A percentile compares a stretch with the other conserved stretches of the same genome.
Conservation (phyloP, 768 basidiomycete species). For the Leccinum subgranulosum region DNA sequence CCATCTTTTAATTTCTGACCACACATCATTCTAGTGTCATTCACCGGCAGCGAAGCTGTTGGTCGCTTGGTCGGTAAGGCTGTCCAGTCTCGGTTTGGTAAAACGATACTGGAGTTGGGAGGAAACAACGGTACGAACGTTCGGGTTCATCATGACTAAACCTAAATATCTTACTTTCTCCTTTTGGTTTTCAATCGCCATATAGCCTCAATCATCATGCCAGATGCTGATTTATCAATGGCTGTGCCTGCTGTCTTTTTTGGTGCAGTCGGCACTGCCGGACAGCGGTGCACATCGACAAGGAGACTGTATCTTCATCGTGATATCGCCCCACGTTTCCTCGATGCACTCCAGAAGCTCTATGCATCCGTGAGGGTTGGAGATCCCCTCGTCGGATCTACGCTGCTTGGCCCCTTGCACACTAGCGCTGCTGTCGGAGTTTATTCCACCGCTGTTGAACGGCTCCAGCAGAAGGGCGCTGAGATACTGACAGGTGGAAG, state of each 20-base stretch:
- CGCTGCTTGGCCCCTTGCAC: slow-evolving; percentile 87
- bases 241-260: slow-evolving; percentile 92
- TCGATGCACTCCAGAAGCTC: slow-evolving; percentile 66
- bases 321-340: slow-evolving; percentile 70
- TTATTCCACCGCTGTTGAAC: slow-evolving; percentile 60
- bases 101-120: slow-evolving; percentile 86
- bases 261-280: slow-evolving; percentile 83
- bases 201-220: slow-evolving; percentile 85
- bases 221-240: slow-evolving; percentile 88
- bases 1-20: slow-evolving; percentile 1
- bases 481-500: slow-evolving; percentile 75
- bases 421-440: slow-evolving; percentile 60
- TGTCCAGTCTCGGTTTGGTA: slow-evolving; percentile 87
- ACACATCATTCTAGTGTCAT: slow-evolving; percentile 60
- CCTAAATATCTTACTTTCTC: slow-evolving; percentile 16
- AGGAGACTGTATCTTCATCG: slow-evolving; percentile 88
- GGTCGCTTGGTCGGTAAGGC: slow-evolving; percentile 85
- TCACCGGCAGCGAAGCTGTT: slow-evolving; percentile 90
- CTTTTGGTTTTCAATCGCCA: slow-evolving; percentile 13
- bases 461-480: slow-evolving; percentile 63
- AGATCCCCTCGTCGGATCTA: slow-evolving; percentile 74
- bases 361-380: slow-evolving; percentile 74
- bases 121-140: slow-evolving; percentile 82
- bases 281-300: slow-evolving; percentile 85
- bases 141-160: slow-evolving; percentile 15